Percentiles rank a stretch among this genome's conserved stretches.
Conservation (phyloP, 2,329 filamentous ascomycete genomes). For the Chaetomiaceae sp. region DNA sequence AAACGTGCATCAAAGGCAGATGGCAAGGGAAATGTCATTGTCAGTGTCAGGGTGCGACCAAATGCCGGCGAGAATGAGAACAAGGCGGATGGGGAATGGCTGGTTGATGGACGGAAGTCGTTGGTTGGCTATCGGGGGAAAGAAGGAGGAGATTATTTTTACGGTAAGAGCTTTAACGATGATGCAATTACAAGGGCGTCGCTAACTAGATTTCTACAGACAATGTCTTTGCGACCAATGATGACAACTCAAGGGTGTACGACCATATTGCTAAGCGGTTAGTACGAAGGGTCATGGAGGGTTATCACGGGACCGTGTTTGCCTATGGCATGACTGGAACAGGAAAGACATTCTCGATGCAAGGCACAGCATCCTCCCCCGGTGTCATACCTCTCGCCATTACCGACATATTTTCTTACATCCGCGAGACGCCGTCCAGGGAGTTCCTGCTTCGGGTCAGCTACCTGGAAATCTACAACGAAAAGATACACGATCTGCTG, state of each 20-base stretch:
- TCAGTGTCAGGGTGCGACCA: slow-evolving; percentile 89
- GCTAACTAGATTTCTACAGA: slow-evolving; percentile 50
- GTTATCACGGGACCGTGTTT: slow-evolving; percentile 96
- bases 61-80: slow-evolving; percentile 63
- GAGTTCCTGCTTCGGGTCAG: slow-evolving; percentile 95
- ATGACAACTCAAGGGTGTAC: slow-evolving; percentile 93
- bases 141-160: slow-evolving; percentile 88
- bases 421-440: slow-evolving; percentile 88
- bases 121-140: slow-evolving; percentile 80
- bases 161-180: slow-evolving; percentile 57
- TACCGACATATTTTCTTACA: slow-evolving; percentile 98
- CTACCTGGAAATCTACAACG: slow-evolving; percentile 98
- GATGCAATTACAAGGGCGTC: slow-evolving; percentile 12
- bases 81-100: slow-evolving; percentile 77
- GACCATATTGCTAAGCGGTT: slow-evolving; percentile 90
- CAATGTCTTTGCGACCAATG: slow-evolving; percentile 91
- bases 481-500: slow-evolving; percentile 90
- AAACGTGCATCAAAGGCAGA: slow-evolving; percentile 58
- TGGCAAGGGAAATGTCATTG: slow-evolving; percentile 88
- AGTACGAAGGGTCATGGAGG: slow-evolving; percentile 96
- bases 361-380: slow-evolving; percentile 90
- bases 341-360: slow-evolving; percentile 99
- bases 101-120: slow-evolving; percentile 79
- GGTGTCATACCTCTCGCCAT: slow-evolving; percentile 97
- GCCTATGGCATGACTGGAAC: slow-evolving; percentile 99